Evolutionary conservation across 1,284 basidiomycete species (phyloP).

Genomic region (Malassezia sympodialis): DNA sequence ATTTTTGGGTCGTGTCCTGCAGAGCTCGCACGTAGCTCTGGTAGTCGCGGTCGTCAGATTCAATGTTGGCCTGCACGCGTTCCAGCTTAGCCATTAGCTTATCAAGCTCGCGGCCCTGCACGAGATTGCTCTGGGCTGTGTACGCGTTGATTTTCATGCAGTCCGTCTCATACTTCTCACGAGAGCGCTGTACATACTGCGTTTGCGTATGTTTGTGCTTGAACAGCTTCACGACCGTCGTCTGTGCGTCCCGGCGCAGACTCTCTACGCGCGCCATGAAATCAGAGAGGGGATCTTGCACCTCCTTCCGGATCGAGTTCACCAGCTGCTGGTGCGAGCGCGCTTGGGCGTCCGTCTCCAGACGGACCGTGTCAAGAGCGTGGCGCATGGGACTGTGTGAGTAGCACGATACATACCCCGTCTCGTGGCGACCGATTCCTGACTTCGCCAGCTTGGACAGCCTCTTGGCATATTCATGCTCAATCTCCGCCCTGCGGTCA

Average conservation of each 20-base stretch:
- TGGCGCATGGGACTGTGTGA: conserved; percentile 64
- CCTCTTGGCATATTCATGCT: conserved; percentile 89
- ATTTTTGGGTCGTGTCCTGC: conserved; percentile 69
- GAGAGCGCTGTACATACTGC: conserved; percentile 54
- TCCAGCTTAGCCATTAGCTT: conserved; percentile 79
- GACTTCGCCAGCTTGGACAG: conserved; percentile 70
- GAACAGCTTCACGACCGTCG: conserved; percentile 35
- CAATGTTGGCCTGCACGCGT: conserved; percentile 76
- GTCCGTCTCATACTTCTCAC: conserved; percentile 87
- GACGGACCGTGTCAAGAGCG: conserved; percentile 65
- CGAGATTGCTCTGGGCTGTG: conserved; percentile 81
- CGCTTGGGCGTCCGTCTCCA: conserved; percentile 75
- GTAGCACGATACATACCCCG: conserved; percentile 56
- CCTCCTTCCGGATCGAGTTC: conserved; percentile 64
- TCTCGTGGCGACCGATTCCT: conserved; percentile 73
- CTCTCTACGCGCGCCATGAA: conserved; percentile 32
- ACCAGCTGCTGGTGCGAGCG: conserved; percentile 61
- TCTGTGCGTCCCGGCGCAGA: conserved; percentile 26
- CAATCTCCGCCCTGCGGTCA: conserved; percentile 62
- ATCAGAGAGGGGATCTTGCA: conserved; percentile 55
- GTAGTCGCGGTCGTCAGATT: conserved; percentile 67
- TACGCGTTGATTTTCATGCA: conserved; percentile 90
- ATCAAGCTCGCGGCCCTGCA: conserved; percentile 88
- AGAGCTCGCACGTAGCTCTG: conserved; percentile 72
- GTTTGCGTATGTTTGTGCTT: conserved; percentile 47